Percentiles rank a stretch among this genome's conserved stretches.
These are phyloP conservation scores for Obelidium mucronatum DNA, from an alignment of 192 early-diverging fungal species.

Conservation along the genomic window DNA sequence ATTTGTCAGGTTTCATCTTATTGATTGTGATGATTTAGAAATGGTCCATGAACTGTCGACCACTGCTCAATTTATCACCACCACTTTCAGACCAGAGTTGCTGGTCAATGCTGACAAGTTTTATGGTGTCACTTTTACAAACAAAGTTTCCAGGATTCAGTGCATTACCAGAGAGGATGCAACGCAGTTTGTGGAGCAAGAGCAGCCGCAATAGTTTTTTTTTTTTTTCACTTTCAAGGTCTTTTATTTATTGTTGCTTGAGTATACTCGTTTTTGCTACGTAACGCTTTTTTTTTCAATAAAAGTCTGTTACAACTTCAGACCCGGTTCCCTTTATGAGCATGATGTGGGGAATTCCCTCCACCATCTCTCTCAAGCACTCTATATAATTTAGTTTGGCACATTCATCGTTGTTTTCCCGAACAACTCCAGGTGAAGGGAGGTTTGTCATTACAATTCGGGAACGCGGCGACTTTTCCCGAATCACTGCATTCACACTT, in stretches of 20 bases:
- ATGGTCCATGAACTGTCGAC: constrained; percentile 92
- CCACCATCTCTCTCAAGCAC: constrained; percentile 12
- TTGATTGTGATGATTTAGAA: constrained; percentile 29
- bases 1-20: neutral
- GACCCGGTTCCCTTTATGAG: constrained; percentile 34
- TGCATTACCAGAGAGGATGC: constrained; percentile 54
- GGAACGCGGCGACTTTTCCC: neutral
- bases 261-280: too few species aligned
- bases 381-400: too few species aligned
- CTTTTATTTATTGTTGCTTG: too few species aligned
- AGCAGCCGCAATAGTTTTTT: constrained; percentile 34
- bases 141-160: constrained; percentile 92
- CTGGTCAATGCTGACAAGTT: constrained; percentile 92
- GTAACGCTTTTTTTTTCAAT: too few species aligned
- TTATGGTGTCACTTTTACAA: constrained; percentile 96
- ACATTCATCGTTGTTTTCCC: too few species aligned
- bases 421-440: constrained; percentile 18
- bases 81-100: constrained; percentile 97
- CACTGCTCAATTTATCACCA: constrained; percentile 95
- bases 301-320: constrained; percentile 40
- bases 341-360: constrained; percentile 24
- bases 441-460: constrained; percentile 35
- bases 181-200: constrained; percentile 53
- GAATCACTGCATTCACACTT: constrained; percentile 27
- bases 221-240: constrained; percentile 1